phyloP scores from a whole-genome alignment of 768 basidiomycete species.

The Boletus pseudo-olivaceus region DNA sequence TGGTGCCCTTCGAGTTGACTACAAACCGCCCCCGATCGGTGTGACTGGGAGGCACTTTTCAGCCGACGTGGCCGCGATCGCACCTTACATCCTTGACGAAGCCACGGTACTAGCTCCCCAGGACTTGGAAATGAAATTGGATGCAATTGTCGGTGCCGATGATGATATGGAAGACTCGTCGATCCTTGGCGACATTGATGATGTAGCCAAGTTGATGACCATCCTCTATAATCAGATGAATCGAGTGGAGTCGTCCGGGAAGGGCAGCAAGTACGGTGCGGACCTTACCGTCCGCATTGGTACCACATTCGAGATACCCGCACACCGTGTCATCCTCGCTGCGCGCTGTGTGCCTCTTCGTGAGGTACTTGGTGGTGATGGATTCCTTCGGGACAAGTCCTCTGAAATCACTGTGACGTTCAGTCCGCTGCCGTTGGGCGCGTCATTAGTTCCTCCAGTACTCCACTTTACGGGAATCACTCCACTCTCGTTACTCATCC shows the following conservation, averaged over 20 bases:
- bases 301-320: slow-evolving; percentile 48
- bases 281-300: slow-evolving; percentile 56
- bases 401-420: slow-evolving; percentile 32
- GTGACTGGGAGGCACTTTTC: slow-evolving; percentile 54
- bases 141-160: slow-evolving; percentile 14
- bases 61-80: slow-evolving; percentile 62
- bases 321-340: slow-evolving; percentile 63
- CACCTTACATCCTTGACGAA: slow-evolving; percentile 47
- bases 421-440: slow-evolving; percentile 1
- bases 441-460: background rate
- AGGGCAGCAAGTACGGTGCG: slow-evolving; percentile 47
- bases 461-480: slow-evolving; percentile 51
- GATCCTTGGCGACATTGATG: slow-evolving; percentile 35
- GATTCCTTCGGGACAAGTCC: slow-evolving; percentile 24
- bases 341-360: slow-evolving; percentile 51
- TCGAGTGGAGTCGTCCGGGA: background rate
- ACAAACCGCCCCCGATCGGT: slow-evolving; percentile 51
- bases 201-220: slow-evolving; percentile 25
- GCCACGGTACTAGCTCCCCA: background rate
- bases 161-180: slow-evolving; percentile 40
- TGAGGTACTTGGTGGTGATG: slow-evolving; percentile 37
- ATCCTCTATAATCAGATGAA: slow-evolving; percentile 4
- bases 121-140: background rate
- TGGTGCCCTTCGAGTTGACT: slow-evolving; percentile 78
- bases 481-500: slow-evolving; percentile 64